Evolutionary conservation across 2,329 filamentous ascomycete species (phyloP), one percentile per base, ranked within the genome.

Genomic region (Mollisiaceae sp.): DNA sequence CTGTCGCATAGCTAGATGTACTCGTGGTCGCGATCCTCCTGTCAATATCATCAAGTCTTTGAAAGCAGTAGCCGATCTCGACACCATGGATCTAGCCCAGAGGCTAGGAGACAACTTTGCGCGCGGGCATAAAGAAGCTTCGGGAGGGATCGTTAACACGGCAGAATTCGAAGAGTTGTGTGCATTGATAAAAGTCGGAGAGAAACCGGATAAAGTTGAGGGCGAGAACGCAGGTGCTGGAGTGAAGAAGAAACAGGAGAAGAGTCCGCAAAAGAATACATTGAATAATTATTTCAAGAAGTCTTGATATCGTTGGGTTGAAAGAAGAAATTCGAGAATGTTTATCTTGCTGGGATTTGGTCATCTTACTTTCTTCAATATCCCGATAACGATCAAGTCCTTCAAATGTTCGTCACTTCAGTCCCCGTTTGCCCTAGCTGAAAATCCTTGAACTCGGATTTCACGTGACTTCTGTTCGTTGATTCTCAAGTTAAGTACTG

Each of bases 91-190:
- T 62, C 67, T 81, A 62, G 71, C 76, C 4, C 79, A 83, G 62
- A 76, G 87, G 15, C 72, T 90, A 12, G 88, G 89, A 0, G 83
- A 87, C 57, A 87, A 82, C 32, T 91, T 91, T 72, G 89, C 88
- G 0, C 81, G 84, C 60, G 89, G 89, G 0, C 89, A 91, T 68
- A 89, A 87, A 66, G 87, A 90, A 72, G 89, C 88, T 0, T 89
- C 85, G 57, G 89, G 89, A 0, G 89, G 89, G 0, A 87, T 89
- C 55, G 85, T 91, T 0, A 81, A 81, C 0, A 81, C 77, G 12
- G 82, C 80, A 1, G 86, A 89, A 65, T 91, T 91, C 74, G 87
- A 90, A 66, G 88, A 90, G 72, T 75, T 91, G 15, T 85, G 89
- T 79, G 77, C 77, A 4, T 73, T 87, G 15, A 80, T 91, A 77